phyloP scores from a whole-genome alignment of 352 stramenopile species.

The Phytophthora sp. region DNA sequence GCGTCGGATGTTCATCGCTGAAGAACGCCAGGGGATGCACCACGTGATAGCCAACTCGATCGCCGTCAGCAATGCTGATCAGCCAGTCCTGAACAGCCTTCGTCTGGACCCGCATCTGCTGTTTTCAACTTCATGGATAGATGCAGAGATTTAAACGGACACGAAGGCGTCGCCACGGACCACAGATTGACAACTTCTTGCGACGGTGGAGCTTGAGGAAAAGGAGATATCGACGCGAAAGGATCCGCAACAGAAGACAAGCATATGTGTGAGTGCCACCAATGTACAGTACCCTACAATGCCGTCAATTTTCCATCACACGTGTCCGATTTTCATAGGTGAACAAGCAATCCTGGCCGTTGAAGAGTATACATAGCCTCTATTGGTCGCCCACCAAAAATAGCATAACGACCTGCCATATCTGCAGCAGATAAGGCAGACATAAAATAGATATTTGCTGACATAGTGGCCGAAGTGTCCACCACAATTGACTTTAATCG shows the following conservation, averaged over 20 bases:
- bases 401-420: no score
- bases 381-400: not conserved
- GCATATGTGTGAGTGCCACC: no score
- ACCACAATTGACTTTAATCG: no score
- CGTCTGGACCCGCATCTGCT: slow-evolving; percentile 8
- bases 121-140: no score
- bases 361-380: no score
- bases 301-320: slow-evolving; percentile 17
- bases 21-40: slow-evolving; percentile 56
- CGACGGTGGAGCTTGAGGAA: slow-evolving; percentile 20
- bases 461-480: no score
- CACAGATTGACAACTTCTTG: not conserved
- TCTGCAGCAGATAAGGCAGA: no score
- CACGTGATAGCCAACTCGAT: slow-evolving; percentile 56
- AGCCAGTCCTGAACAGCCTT: slow-evolving; percentile 11
- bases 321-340: slow-evolving; percentile 19
- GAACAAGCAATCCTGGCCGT: no score
- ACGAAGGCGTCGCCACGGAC: slow-evolving; percentile 10
- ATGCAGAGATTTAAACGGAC: slow-evolving; percentile 31
- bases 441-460: not conserved
- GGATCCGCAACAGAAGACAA: slow-evolving; percentile 4
- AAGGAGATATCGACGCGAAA: slow-evolving; percentile 14
- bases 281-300: no score
- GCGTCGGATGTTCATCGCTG: slow-evolving; percentile 28
- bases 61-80: slow-evolving; percentile 32